These are phyloP conservation scores for Neospermospora avenae DNA, from an alignment of 2,329 filamentous ascomycete genomes.

Conservation along the genomic window DNA sequence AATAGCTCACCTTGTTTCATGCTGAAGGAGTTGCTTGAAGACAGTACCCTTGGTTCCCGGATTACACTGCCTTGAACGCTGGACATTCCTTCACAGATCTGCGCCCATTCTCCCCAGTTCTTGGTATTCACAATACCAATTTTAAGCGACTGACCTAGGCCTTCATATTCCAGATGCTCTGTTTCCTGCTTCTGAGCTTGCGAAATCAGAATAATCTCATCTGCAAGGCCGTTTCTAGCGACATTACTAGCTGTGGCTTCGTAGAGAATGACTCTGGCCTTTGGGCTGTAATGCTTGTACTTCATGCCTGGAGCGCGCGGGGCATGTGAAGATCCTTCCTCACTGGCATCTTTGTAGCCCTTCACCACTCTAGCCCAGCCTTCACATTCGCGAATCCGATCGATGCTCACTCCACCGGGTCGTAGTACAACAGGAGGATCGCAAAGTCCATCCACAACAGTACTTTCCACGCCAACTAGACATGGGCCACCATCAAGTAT, in stretches of 20 bases:
- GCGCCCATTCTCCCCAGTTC: slow-evolving; percentile 35
- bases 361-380: slow-evolving; percentile 80
- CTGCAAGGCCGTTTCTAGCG: slow-evolving; percentile 23
- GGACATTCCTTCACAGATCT: slow-evolving; percentile 15
- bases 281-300: slow-evolving; percentile 95
- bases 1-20: slow-evolving; percentile 21
- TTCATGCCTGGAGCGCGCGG: slow-evolving; percentile 97
- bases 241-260: slow-evolving; percentile 47
- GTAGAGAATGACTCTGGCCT: slow-evolving; percentile 80
- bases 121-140: slow-evolving; percentile 38
- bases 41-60: not conserved
- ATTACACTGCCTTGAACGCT: not conserved
- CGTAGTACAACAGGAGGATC: slow-evolving; percentile 77
- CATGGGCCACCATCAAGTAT: slow-evolving; percentile 89
- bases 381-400: slow-evolving; percentile 66
- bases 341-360: slow-evolving; percentile 74
- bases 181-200: slow-evolving; percentile 8
- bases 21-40: slow-evolving; percentile 10
- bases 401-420: slow-evolving; percentile 83
- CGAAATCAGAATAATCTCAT: slow-evolving; percentile 12
- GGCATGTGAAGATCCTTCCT: slow-evolving; percentile 55
- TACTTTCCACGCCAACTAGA: slow-evolving; percentile 89
- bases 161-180: slow-evolving; percentile 15
- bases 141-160: slow-evolving; percentile 5
- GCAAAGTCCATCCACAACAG: slow-evolving; percentile 87